Evolutionary conservation across 2,329 filamentous ascomycete species (phyloP).

Genomic region (Chalaropsis thielavioides): DNA sequence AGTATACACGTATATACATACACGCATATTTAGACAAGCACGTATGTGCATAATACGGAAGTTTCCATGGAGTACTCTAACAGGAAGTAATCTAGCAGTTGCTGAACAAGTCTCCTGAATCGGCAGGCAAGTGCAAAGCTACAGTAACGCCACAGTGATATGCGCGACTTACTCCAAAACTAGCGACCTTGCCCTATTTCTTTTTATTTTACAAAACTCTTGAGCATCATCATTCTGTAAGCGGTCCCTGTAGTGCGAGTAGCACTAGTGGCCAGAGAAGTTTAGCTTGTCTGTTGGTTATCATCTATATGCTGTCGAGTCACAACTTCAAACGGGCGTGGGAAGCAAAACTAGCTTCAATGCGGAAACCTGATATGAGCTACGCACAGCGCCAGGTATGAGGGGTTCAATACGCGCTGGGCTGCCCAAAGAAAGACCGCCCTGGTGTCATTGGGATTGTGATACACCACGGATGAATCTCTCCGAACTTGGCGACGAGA

Average conservation of each 20-base stretch:
- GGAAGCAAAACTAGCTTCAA: not conserved
- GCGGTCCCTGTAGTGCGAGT: not conserved
- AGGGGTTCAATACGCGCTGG: not conserved
- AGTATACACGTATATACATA: too few relatives aligned
- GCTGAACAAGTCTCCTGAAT: not conserved
- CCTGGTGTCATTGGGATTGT: not conserved
- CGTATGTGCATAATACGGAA: too few relatives aligned
- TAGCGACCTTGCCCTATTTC: not conserved
- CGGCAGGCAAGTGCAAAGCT: not conserved
- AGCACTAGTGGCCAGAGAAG: not conserved
- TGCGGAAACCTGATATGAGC: not conserved
- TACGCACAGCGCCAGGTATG: not conserved
- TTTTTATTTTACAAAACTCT: not conserved
- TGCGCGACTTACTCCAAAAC: not conserved
- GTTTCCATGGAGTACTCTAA: not conserved
- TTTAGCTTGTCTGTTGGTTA: not conserved
- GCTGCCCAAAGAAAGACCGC: not conserved
- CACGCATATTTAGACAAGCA: too few relatives aligned
- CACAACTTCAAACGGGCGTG: not conserved
- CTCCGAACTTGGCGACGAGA: not conserved
- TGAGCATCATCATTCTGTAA: not conserved
- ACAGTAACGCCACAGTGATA: not conserved
- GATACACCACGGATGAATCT: not conserved
- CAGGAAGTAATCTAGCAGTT: too few relatives aligned
- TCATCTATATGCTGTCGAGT: not conserved